phyloP scores from a whole-genome alignment of 805 yeast genomes.

The Brettanomyces bruxellensis region DNA sequence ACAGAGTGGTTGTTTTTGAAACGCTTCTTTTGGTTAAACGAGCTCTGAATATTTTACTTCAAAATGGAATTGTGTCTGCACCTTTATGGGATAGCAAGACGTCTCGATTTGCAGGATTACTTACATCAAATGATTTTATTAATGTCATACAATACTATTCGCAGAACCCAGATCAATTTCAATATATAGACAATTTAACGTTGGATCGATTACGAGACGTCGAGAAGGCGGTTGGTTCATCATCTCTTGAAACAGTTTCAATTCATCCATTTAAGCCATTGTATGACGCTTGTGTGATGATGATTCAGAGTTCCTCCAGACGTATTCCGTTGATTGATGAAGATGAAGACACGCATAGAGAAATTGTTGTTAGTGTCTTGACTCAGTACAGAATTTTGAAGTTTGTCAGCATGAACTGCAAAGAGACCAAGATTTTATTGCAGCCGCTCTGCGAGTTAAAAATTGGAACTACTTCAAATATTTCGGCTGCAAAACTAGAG shows the following conservation, averaged over 20 bases:
- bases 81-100: conserved; percentile 92
- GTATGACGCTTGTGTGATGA: conserved; percentile 87
- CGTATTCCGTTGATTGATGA: conserved; percentile 91
- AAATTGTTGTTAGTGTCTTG: conserved; percentile 88
- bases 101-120: conserved; percentile 86
- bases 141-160: conserved; percentile 92
- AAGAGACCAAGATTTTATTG: conserved; percentile 77
- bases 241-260: conserved; percentile 67
- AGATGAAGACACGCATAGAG: conserved; percentile 86
- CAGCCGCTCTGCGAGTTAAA: conserved; percentile 65
- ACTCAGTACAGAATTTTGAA: conserved; percentile 95
- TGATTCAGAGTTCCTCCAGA: conserved; percentile 82
- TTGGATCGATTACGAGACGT: conserved; percentile 79
- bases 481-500: conserved; percentile 79
- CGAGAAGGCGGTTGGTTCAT: conserved; percentile 78
- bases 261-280: conserved; percentile 86
- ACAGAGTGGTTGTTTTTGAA: conserved; percentile 86
- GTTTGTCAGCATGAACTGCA: conserved; percentile 92
- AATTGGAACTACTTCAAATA: conserved; percentile 44
- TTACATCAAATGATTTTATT: conserved; percentile 87
- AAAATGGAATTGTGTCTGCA: conserved; percentile 91
- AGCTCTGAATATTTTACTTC: conserved; percentile 79
- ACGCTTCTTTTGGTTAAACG: conserved; percentile 85
- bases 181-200: conserved; percentile 76
- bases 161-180: conserved; percentile 80